Evolutionary conservation across 164 flowering plant species (phyloP).

Genomic region (Annona cherimola): DNA sequence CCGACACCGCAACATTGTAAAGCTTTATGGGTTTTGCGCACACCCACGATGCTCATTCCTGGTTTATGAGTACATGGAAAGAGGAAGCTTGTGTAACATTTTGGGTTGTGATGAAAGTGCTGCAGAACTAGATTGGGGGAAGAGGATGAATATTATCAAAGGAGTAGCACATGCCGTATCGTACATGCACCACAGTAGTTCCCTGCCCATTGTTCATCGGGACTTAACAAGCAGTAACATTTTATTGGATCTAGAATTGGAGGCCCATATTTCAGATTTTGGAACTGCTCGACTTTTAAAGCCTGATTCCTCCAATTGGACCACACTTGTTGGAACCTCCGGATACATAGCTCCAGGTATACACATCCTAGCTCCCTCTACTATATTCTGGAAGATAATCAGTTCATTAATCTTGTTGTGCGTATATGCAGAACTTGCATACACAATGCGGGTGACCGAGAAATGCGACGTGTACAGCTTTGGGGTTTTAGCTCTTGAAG

Average conservation of each 20-base stretch:
- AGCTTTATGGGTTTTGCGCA: constrained; percentile 2
- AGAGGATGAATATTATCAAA: constrained; percentile 1
- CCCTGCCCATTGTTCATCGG: neutral
- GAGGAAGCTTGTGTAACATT: neutral
- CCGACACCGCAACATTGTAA: constrained; percentile 1
- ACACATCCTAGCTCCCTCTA: neutral
- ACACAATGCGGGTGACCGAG: constrained; percentile 6
- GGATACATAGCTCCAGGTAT: neutral
- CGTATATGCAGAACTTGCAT: constrained; percentile 10
- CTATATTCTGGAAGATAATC: too few relatives aligned
- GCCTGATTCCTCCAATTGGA: neutral
- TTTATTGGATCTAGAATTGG: constrained; percentile 2
- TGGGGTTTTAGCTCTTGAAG: constrained; percentile 17
- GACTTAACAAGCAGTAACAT: neutral
- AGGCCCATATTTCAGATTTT: constrained; percentile 3
- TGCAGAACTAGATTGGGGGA: constrained; percentile 4
- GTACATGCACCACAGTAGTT: neutral
- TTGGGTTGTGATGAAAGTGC: neutral
- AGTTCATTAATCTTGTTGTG: too few relatives aligned
- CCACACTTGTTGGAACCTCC: neutral
- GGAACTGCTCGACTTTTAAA: constrained; percentile 1
- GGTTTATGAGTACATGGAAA: constrained; percentile 4
- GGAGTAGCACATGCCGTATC: constrained; percentile 2
- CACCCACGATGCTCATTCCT: neutral
- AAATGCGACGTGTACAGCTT: constrained; percentile 19